These are phyloP conservation scores for Serendipita sp. DNA, from an alignment of 768 basidiomycete genomes.

Conservation along the genomic window DNA sequence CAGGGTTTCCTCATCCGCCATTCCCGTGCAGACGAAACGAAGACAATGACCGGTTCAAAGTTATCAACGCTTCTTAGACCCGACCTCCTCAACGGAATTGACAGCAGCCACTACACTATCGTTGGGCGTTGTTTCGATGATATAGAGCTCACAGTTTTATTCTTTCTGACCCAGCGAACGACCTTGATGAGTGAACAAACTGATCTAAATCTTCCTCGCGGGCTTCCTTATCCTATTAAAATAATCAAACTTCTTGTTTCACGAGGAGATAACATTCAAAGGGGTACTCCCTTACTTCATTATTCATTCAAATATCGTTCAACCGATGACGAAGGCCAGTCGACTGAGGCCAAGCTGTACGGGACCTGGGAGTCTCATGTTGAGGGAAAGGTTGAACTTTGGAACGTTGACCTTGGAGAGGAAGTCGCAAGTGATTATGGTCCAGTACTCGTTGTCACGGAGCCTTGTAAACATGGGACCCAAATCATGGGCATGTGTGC, in stretches of 20 bases:
- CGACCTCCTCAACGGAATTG: not conserved
- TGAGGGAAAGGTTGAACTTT: conserved; percentile 57
- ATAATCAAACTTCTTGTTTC: conserved; percentile 49
- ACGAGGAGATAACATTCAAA: conserved; percentile 30
- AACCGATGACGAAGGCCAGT: conserved; percentile 26
- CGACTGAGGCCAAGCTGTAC: conserved; percentile 44
- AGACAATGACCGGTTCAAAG: not conserved
- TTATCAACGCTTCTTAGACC: not conserved
- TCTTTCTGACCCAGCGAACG: no score
- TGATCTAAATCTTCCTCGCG: conserved; percentile 53
- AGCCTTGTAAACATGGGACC: conserved; percentile 94
- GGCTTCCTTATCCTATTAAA: conserved; percentile 78
- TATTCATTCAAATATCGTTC: conserved; percentile 60
- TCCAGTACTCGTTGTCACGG: conserved; percentile 49
- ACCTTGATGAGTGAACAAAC: conserved; percentile 22
- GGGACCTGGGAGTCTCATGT: conserved; percentile 84
- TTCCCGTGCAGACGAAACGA: not conserved
- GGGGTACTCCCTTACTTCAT: conserved; percentile 66
- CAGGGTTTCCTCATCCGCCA: not conserved
- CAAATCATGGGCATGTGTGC: conserved; percentile 87
- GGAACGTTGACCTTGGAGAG: conserved; percentile 54
- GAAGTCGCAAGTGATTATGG: conserved; percentile 42
- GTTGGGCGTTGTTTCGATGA: not conserved
- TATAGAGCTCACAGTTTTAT: not conserved
- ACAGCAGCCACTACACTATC: not conserved